phyloP scores from a whole-genome alignment of 352 stramenopile species.

The Phytophthora rubi region DNA sequence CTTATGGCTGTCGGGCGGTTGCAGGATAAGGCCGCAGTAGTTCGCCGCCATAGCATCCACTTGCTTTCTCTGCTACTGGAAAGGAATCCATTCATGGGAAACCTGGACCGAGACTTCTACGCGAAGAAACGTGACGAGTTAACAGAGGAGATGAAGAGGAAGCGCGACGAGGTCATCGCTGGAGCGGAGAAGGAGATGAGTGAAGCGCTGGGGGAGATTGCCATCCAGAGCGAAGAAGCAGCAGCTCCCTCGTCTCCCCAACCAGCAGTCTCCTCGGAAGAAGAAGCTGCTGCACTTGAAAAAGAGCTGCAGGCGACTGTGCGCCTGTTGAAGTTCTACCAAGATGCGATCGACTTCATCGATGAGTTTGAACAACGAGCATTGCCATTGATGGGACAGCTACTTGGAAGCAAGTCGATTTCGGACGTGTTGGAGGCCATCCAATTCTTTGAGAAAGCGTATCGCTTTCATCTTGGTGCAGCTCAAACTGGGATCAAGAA shows the following conservation, averaged over 20 bases:
- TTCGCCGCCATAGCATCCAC: constrained; percentile 88
- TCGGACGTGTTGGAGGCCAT: constrained; percentile 95
- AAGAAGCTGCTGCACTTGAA: constrained; percentile 55
- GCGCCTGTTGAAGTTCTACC: constrained; percentile 90
- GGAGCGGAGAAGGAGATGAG: constrained; percentile 81
- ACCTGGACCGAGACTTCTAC: constrained; percentile 88
- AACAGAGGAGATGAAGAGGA: constrained; percentile 61
- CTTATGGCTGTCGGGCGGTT: constrained; percentile 88
- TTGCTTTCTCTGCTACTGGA: constrained; percentile 92
- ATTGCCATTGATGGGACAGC: constrained; percentile 75
- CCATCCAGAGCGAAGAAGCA: constrained; percentile 20
- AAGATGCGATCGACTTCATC: constrained; percentile 93
- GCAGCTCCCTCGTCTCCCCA: constrained; percentile 5
- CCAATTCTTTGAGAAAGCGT: constrained; percentile 93
- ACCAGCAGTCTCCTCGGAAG: constrained; percentile 31
- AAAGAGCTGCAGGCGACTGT: constrained; percentile 82
- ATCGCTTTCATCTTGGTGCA: constrained; percentile 90
- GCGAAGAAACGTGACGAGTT: constrained; percentile 80
- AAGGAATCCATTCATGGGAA: constrained; percentile 95
- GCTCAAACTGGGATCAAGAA: constrained; percentile 92
- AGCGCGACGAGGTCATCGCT: constrained; percentile 80
- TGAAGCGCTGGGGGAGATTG: constrained; percentile 43
- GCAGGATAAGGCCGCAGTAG: constrained; percentile 94
- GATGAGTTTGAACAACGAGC: constrained; percentile 88
- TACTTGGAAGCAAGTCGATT: constrained; percentile 91